These are phyloP conservation scores for Sarocladiaceae sp. DNA, from an alignment of 2,329 filamentous ascomycete species.

Conservation along the genomic window DNA sequence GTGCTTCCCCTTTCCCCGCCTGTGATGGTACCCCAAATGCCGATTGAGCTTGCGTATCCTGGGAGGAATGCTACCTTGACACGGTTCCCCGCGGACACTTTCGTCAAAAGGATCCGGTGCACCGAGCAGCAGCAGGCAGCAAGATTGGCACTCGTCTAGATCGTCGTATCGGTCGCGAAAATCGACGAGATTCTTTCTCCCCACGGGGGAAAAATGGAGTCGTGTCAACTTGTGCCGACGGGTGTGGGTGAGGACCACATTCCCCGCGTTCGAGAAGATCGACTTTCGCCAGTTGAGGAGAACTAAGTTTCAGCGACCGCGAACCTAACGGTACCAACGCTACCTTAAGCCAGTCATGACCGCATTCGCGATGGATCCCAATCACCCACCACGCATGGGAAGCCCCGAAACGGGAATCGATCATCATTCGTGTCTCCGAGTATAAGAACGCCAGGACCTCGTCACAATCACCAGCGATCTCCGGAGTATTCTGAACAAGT, in stretches of 20 bases:
- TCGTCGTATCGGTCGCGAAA: neutral
- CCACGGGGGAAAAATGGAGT: neutral
- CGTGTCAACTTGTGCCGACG: neutral
- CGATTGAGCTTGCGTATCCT: neutral
- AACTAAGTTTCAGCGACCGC: neutral
- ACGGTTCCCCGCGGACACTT: neutral
- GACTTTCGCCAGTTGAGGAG: neutral
- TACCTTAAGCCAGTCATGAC: neutral
- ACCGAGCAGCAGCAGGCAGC: too few species aligned
- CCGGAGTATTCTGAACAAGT: neutral
- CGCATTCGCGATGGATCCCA: constrained; percentile 3
- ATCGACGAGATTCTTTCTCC: neutral
- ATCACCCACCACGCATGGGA: neutral
- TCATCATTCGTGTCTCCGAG: constrained; percentile 1
- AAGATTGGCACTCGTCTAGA: neutral
- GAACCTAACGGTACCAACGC: neutral
- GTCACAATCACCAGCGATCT: neutral
- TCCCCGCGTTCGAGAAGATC: constrained; percentile 9
- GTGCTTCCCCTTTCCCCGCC: neutral
- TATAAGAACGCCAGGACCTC: neutral
- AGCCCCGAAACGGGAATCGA: neutral
- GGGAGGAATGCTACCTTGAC: neutral
- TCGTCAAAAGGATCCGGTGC: too few species aligned
- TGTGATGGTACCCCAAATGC: neutral
- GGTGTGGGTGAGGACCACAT: neutral